A percentile compares a stretch with the other conserved stretches of the same genome.
Evolutionary conservation across 2,329 filamentous ascomycete species (phyloP).

Genomic region (Leptoxyphium fumago): DNA sequence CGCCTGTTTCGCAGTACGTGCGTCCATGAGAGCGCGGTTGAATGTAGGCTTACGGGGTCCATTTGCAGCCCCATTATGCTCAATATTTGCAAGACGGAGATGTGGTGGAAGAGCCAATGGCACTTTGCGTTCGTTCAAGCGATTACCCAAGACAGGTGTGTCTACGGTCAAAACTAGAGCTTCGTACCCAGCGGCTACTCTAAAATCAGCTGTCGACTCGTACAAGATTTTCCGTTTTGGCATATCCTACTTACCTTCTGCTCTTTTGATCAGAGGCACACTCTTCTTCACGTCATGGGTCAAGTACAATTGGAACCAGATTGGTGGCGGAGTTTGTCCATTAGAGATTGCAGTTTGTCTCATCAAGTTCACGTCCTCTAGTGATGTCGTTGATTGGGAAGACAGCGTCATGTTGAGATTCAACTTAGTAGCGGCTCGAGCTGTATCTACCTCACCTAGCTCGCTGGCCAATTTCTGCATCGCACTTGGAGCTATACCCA

Average conservation of each 20-base stretch:
- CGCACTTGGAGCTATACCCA: constrained; percentile 35
- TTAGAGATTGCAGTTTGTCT: no score
- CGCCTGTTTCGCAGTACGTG: no score
- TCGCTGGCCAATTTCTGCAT: constrained; percentile 33
- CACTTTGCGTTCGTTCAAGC: constrained; percentile 36
- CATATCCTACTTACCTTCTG: constrained; percentile 33
- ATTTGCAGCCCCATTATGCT: no score
- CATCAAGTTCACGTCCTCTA: constrained; percentile 35
- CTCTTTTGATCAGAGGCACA: constrained; percentile 21
- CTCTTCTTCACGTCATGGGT: no score
- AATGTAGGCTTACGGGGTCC: no score
- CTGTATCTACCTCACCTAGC: constrained; percentile 32
- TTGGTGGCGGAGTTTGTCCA: no score
- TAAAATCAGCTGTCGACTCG: no score
- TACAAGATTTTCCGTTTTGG: constrained; percentile 1
- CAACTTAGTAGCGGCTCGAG: constrained; percentile 26
- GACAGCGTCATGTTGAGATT: constrained; percentile 31
- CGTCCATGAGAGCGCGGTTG: no score
- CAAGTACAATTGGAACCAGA: no score
- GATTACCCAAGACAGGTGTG: constrained; percentile 33
- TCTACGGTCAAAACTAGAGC: constrained; percentile 39
- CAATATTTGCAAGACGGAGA: no score
- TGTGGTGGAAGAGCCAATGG: no score
- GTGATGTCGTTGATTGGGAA: constrained; percentile 26
- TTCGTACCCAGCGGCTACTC: constrained; percentile 30